Evolutionary conservation across 805 yeast genomes (phyloP).

Genomic region (Teunomyces aglyptinius): DNA sequence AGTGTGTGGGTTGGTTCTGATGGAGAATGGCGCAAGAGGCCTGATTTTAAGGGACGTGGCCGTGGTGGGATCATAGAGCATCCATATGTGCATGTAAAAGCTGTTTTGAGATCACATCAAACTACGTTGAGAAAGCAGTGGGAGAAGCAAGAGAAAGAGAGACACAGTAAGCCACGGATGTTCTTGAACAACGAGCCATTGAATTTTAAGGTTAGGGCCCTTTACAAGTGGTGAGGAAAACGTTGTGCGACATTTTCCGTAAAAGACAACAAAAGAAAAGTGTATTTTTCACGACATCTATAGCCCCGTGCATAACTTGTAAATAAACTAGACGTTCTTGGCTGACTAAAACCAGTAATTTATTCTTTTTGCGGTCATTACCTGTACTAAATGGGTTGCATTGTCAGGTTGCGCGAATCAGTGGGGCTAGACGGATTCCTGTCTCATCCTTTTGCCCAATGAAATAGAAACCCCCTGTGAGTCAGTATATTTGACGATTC

Average conservation of each 20-base stretch:
- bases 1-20: constrained; percentile 93
- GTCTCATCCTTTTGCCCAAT: not conserved
- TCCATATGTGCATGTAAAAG: constrained; percentile 77
- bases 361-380: not conserved
- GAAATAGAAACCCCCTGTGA: too few species aligned
- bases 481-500: too few species aligned
- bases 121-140: constrained; percentile 59
- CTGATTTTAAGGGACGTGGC: constrained; percentile 88
- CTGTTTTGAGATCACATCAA: constrained; percentile 65
- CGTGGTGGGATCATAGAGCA: constrained; percentile 77
- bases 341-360: constrained; percentile 3
- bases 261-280: not conserved
- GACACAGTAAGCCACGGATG: constrained; percentile 52
- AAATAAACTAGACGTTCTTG: not conserved
- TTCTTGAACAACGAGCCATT: constrained; percentile 45
- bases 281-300: not conserved
- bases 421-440: not conserved
- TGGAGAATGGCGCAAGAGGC: constrained; percentile 66
- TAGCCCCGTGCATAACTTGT: constrained; percentile 3
- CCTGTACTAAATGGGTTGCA: constrained; percentile 1
- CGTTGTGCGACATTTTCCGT: constrained; percentile 3
- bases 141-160: constrained; percentile 52
- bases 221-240: constrained; percentile 36
- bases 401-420: not conserved
- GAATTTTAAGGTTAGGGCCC: constrained; percentile 41